Percentiles rank a stretch among this genome's conserved stretches.
Conservation (phyloP, 352 stramenopile species). For the Pythium brassicae region DNA sequence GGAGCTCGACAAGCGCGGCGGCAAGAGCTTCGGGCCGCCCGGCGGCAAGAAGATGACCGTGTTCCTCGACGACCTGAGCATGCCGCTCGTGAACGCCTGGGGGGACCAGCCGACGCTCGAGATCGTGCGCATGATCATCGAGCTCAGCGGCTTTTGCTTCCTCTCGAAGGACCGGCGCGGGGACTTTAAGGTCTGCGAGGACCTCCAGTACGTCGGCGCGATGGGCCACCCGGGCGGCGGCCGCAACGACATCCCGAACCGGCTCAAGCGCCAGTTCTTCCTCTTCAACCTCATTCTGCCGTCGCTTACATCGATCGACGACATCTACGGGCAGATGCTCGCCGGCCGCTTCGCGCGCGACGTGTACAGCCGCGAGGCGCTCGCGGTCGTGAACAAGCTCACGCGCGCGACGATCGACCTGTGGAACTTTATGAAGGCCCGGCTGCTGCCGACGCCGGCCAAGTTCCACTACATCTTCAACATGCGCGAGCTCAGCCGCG, state of each 20-base stretch:
- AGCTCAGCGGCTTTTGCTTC: conserved; percentile 97
- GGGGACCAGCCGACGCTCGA: conserved; percentile 98
- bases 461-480: conserved; percentile 99
- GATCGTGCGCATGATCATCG: conserved; percentile 96
- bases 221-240: conserved; percentile 97
- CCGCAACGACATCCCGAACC: conserved; percentile 99
- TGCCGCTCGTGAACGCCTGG: conserved; percentile 98
- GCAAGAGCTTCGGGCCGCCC: conserved; percentile 97
- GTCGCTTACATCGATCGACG: conserved; percentile 97
- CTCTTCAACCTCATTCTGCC: conserved; percentile 98
- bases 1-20: conserved; percentile 97
- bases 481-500: conserved; percentile 96
- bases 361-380: conserved; percentile 76
- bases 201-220: conserved; percentile 96
- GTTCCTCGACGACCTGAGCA: conserved; percentile 98
- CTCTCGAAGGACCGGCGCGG: conserved; percentile 97
- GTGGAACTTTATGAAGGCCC: conserved; percentile 97
- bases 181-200: conserved; percentile 98
- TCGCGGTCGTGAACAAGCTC: conserved; percentile 90
- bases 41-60: conserved; percentile 99
- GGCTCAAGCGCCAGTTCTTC: conserved; percentile 99
- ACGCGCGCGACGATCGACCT: conserved; percentile 95
- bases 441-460: conserved; percentile 95
- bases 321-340: conserved; percentile 99
- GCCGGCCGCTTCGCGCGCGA: conserved; percentile 91